Conservation (phyloP, 1,284 basidiomycete species). For the Neotropicomus parvogracilis region DNA sequence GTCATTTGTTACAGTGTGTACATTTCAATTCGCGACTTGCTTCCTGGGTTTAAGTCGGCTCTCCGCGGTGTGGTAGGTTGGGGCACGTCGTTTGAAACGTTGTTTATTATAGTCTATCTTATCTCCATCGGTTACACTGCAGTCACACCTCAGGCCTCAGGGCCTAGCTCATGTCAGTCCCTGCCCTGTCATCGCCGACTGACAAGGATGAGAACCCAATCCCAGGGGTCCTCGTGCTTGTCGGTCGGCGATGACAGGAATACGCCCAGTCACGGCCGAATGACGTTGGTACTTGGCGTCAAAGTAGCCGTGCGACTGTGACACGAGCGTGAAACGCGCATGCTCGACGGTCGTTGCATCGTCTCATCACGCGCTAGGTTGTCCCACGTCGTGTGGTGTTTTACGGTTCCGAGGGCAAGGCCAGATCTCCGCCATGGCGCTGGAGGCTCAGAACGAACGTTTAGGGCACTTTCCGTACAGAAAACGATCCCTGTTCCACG, state of each 20-base stretch:
- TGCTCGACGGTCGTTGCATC: slow-evolving; percentile 10
- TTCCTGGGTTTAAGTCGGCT: slow-evolving; percentile 21
- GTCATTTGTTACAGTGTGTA: slow-evolving; percentile 14
- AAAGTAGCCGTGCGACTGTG: slow-evolving; percentile 3
- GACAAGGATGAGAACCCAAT: slow-evolving; percentile 9
- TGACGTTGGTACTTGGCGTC: too few species aligned
- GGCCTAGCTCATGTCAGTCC: slow-evolving; percentile 1
- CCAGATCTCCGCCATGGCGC: slow-evolving; percentile 17
- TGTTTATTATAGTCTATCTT: slow-evolving; percentile 4
- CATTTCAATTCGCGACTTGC: slow-evolving; percentile 12
- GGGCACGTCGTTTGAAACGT: slow-evolving; percentile 16
- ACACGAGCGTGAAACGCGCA: slow-evolving; percentile 7
- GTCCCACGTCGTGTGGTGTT: slow-evolving; percentile 10
- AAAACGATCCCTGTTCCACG: slow-evolving; percentile 8
- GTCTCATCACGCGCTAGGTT: slow-evolving; percentile 10
- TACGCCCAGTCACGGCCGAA: background rate
- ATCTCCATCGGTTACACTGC: slow-evolving; percentile 7
- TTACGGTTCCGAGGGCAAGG: slow-evolving; percentile 28
- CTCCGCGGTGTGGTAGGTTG: slow-evolving; percentile 24
- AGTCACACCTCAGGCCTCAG: background rate
- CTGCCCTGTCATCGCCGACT: background rate
- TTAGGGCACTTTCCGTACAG: slow-evolving; percentile 7
- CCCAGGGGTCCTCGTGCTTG: slow-evolving; percentile 8
- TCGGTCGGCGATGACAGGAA: background rate
- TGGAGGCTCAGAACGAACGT: slow-evolving; percentile 12